Conservation (phyloP, 2,329 filamentous ascomycete species). For the Leptographium wingfieldii region DNA sequence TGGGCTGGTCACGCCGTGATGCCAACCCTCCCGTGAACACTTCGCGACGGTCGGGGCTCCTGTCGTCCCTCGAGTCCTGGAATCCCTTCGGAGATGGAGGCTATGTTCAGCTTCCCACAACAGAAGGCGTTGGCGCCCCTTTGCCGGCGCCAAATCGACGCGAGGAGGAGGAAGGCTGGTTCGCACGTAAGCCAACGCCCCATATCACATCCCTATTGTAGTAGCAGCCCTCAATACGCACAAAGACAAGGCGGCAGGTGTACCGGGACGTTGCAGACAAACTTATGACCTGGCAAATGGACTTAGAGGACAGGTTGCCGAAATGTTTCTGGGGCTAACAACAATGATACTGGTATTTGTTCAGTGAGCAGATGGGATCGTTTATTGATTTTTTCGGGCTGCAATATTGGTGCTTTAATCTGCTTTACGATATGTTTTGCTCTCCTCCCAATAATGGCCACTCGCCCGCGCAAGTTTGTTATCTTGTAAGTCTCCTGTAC, state of each 20-base stretch:
- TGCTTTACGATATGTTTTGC: slow-evolving; percentile 92
- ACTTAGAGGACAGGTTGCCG: slow-evolving; percentile 13
- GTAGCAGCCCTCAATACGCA: not conserved
- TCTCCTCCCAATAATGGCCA: slow-evolving; percentile 69
- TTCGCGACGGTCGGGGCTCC: slow-evolving; percentile 54
- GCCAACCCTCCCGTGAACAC: slow-evolving; percentile 65
- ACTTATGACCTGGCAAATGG: not conserved
- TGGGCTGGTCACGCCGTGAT: slow-evolving; percentile 86
- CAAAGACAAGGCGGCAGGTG: not conserved
- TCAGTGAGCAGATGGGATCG: slow-evolving; percentile 96
- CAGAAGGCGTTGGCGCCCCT: slow-evolving; percentile 70
- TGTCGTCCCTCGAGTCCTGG: slow-evolving; percentile 69
- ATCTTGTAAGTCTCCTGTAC: slow-evolving; percentile 64
- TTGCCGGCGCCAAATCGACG: slow-evolving; percentile 71
- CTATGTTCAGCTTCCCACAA: slow-evolving; percentile 82
- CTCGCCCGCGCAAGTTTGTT: slow-evolving; percentile 85
- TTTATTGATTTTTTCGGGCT: slow-evolving; percentile 79
- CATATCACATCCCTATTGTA: slow-evolving; percentile 14
- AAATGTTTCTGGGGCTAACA: slow-evolving; percentile 11
- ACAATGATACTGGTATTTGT: slow-evolving; percentile 15
- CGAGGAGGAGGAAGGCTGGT: slow-evolving; percentile 92
- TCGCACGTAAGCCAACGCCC: slow-evolving; percentile 63
- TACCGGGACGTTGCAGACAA: not conserved
- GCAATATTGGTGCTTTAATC: slow-evolving; percentile 76
- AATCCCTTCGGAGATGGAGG: slow-evolving; percentile 82